Conservation (phyloP, 1,284 basidiomycete genomes). For the Sanguinoderma infundibulare region DNA sequence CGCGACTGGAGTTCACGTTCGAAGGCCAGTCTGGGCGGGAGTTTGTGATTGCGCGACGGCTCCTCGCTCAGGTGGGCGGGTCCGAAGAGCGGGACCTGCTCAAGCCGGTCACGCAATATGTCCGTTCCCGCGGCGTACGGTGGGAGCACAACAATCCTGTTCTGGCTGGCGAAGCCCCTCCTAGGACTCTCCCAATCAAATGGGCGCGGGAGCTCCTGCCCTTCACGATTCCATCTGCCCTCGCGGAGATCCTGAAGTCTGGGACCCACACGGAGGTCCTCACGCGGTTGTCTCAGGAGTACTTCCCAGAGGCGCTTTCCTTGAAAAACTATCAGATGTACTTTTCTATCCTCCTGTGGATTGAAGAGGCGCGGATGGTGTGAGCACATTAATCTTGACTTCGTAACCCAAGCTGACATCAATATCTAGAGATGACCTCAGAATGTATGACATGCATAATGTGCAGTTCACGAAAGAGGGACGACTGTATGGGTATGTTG, state of each 20-base stretch:
- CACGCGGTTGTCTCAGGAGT: conserved; percentile 18
- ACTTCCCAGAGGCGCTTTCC: conserved; percentile 47
- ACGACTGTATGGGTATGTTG: conserved; percentile 50
- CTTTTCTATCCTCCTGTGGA: conserved; percentile 59
- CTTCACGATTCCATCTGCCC: conserved; percentile 9
- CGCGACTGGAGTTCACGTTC: conserved; percentile 26
- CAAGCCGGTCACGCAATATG: conserved; percentile 34
- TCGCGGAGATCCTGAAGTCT: conserved; percentile 15
- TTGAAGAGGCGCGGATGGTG: conserved; percentile 52
- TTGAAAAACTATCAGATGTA: conserved; percentile 46
- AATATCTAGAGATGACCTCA: conserved; percentile 51
- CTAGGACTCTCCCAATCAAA: conserved; percentile 3
- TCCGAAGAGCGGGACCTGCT: conserved; percentile 31
- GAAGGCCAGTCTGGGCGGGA: conserved; percentile 14
- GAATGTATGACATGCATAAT: conserved; percentile 55
- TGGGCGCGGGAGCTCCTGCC: conserved; percentile 22
- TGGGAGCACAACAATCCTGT: conserved; percentile 10
- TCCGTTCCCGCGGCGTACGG: conserved; percentile 10
- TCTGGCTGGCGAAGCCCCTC: conserved; percentile 11
- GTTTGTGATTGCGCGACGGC: conserved; percentile 34
- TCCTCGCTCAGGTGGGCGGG: conserved; percentile 34
- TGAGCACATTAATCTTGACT: background rate
- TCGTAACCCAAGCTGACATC: background rate
- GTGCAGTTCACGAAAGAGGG: conserved; percentile 40
- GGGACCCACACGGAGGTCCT: conserved; percentile 16